Evolutionary conservation across 495 filamentous ascomycete genomes (phyloP).

Genomic region (Penicillium paradoxum): DNA sequence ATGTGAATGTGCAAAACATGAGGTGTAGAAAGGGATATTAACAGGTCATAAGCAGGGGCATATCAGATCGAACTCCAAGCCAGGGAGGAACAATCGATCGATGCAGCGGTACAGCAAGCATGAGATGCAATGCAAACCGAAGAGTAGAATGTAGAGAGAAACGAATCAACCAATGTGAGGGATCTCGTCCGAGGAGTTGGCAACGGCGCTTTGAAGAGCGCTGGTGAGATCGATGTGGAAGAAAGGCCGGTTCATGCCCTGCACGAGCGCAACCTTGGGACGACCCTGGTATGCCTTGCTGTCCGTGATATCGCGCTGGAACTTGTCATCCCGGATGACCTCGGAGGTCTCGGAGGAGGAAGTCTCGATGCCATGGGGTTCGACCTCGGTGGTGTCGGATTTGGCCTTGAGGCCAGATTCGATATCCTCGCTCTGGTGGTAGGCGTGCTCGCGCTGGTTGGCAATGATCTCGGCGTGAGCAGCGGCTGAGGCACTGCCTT

Average conservation of each 20-base stretch:
- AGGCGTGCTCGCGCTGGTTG: conserved; percentile 52
- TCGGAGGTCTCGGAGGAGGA: conserved; percentile 26
- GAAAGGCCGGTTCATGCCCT: conserved; percentile 80
- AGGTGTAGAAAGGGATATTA: conserved; percentile 4
- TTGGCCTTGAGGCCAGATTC: conserved; percentile 37
- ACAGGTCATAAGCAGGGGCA: conserved; percentile 16
- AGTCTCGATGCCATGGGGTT: conserved; percentile 29
- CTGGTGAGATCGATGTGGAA: conserved; percentile 95
- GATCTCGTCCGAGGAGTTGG: conserved; percentile 49
- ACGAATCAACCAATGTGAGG: conserved; percentile 11
- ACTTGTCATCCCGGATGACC: conserved; percentile 33
- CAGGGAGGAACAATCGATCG: conserved; percentile 15
- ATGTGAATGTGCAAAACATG: neutral
- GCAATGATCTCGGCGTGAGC: conserved; percentile 52
- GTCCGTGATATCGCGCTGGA: conserved; percentile 42
- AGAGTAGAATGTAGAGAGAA: neutral
- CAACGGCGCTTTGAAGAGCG: conserved; percentile 82
- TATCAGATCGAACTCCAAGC: conserved; percentile 23
- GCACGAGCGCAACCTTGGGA: conserved; percentile 60
- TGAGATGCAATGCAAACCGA: conserved; percentile 1
- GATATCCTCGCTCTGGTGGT: conserved; percentile 30
- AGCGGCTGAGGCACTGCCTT: conserved; percentile 64
- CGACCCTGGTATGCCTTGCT: conserved; percentile 42
- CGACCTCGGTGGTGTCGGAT: conserved; percentile 24
- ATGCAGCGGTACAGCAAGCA: conserved; percentile 7